Percentiles rank a stretch among this genome's conserved stretches.
These are phyloP conservation scores for Rhizopus microsporus DNA, from an alignment of 371 early-diverging fungal species.

Conservation along the genomic window DNA sequence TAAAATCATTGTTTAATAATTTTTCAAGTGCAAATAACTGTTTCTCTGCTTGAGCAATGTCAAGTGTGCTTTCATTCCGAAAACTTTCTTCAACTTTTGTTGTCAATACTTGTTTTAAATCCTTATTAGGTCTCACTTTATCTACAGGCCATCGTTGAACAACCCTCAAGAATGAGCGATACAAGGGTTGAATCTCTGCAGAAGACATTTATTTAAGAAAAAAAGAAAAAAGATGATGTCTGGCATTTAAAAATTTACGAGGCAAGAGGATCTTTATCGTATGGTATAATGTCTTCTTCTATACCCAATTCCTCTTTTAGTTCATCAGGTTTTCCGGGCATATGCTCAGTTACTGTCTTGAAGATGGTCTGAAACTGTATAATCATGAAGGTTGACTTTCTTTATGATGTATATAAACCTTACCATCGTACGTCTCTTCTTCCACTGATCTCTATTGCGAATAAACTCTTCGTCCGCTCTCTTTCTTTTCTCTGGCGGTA, in stretches of 20 bases:
- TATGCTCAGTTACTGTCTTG: constrained; percentile 21
- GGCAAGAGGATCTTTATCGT: constrained; percentile 20
- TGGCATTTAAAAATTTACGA: not conserved
- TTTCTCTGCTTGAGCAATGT: constrained; percentile 42
- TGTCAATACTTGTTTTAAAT: constrained; percentile 58
- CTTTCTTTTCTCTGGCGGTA: constrained; percentile 23
- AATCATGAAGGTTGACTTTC: no score
- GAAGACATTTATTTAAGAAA: constrained; percentile 12
- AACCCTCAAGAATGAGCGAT: constrained; percentile 56
- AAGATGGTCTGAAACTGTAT: constrained; percentile 24
- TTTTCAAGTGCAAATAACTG: constrained; percentile 54
- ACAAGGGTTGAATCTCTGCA: constrained; percentile 45
- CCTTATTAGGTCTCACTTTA: constrained; percentile 59
- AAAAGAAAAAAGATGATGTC: constrained; percentile 2
- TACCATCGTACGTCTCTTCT: constrained; percentile 24
- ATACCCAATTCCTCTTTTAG: constrained; percentile 27
- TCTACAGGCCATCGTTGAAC: constrained; percentile 61
- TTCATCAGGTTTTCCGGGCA: constrained; percentile 14
- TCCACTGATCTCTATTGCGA: constrained; percentile 18
- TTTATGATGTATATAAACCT: not conserved
- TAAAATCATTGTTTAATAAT: constrained; percentile 56
- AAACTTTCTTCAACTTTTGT: constrained; percentile 58
- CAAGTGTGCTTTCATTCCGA: constrained; percentile 31
- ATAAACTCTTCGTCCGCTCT: constrained; percentile 13
- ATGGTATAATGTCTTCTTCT: constrained; percentile 26